Base-by-base conservation (phyloP, 352 stramenopile genomes). In the Globisporangium splendens region DNA sequence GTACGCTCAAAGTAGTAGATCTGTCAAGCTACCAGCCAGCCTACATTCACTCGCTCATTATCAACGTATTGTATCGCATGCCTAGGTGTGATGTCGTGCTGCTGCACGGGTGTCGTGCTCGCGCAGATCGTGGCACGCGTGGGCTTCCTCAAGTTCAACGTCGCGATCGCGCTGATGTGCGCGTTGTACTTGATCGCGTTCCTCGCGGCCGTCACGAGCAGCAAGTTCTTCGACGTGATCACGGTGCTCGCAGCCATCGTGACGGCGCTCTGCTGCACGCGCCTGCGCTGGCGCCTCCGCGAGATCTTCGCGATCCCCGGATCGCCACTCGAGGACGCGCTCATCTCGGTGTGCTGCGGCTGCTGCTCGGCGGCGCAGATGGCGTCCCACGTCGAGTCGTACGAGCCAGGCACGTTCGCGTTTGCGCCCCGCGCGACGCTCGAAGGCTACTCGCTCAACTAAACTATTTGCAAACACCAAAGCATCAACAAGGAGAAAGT, bases 341-440 rank as follows among this genome's bases (percentile, higher is more conserved):
- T 65, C 17, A 72, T 66, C 61, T 72, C 73, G 46, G 59, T 70
- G 33, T 92, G 68, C 66, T 92, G 83, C 62, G 76, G 73, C 56
- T 89, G 73, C 69, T 92, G 83, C 69, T 87, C 80, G 1, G 72
- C 91, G 51, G 83, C 83, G 11, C 83, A 92, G 63, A 88, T 91
- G 77, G 83, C 80, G 11, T 86, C 80, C 20, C 78, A 93, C 60
- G 80, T 93, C 56, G 77, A 90, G 65, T 86, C 80, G 51, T 93
- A 91, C 61, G 75, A 88, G 67, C 83, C 80, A 1, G 83, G 80
- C 28, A 54, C 56, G 24, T 88, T 82, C 56, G 52, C 70, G 11
- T 90, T 93, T 35, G 58, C 68, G 12, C 79, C 83, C 18, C 83
- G 76, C 41, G 68, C 77, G 17, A 92, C 83, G 41, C 78, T 92